Evolutionary conservation across 2,329 filamentous ascomycete genomes (phyloP).

Genomic region (Nemania sp.): DNA sequence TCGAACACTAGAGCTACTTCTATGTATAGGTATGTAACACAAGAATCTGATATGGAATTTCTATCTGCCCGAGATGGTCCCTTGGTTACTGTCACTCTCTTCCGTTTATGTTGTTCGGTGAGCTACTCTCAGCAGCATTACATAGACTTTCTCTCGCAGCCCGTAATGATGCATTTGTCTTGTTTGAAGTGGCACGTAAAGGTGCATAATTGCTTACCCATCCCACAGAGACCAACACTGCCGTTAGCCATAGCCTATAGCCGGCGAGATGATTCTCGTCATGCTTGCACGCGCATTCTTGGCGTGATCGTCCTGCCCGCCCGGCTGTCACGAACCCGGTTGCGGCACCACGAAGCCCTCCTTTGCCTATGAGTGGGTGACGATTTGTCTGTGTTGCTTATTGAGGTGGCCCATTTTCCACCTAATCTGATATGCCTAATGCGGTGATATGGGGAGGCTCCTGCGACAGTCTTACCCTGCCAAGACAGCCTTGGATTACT

Average conservation of each 20-base stretch:
- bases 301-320: background rate
- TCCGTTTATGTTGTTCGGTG: slow-evolving; percentile 4
- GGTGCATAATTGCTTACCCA: background rate
- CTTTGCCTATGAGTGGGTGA: no score
- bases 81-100: background rate
- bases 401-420: background rate
- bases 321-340: background rate
- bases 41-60: background rate
- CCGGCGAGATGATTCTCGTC: background rate
- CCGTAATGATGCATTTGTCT: slow-evolving; percentile 12
- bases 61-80: background rate
- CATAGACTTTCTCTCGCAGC: background rate
- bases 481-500: no score
- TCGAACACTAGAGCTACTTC: slow-evolving; percentile 2
- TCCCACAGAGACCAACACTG: background rate
- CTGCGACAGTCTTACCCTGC: background rate
- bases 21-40: background rate
- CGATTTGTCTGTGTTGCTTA: background rate
- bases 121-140: background rate
- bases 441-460: background rate
- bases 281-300: slow-evolving; percentile 4
- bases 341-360: slow-evolving; percentile 6
- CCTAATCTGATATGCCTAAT: background rate
- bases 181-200: background rate
- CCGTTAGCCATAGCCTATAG: no score